Percentiles rank a stretch among this genome's conserved stretches.
phyloP scores from a whole-genome alignment of 2,329 filamentous ascomycete species.

The Cladosporium velox region DNA sequence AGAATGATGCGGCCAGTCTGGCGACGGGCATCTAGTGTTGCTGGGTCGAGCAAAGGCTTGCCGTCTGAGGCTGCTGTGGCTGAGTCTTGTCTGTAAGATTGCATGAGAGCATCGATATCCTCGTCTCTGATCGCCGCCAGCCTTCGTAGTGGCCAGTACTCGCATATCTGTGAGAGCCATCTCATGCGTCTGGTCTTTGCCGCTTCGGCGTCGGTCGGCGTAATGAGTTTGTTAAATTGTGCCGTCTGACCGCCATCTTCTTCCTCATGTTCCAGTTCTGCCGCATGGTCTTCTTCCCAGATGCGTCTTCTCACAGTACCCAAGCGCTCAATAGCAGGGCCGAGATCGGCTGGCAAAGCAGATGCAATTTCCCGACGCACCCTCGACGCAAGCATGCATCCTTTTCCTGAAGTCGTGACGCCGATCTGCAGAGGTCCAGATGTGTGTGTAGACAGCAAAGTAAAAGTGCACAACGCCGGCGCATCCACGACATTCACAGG shows the following conservation, averaged over 20 bases:
- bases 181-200: conserved; percentile 80
- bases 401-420: conserved; percentile 90
- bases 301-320: conserved; percentile 72
- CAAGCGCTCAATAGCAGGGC: conserved; percentile 73
- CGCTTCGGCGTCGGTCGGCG: conserved; percentile 70
- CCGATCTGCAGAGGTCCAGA: conserved; percentile 93
- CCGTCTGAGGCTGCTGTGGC: conserved; percentile 32
- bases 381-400: conserved; percentile 88
- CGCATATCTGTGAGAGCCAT: conserved; percentile 94
- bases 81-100: conserved; percentile 61
- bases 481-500: conserved; percentile 92
- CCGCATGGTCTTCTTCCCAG: conserved; percentile 70
- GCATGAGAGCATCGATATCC: conserved; percentile 76
- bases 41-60: conserved; percentile 32
- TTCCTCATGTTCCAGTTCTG: conserved; percentile 51
- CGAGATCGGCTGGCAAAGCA: conserved; percentile 73
- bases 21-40: conserved; percentile 34
- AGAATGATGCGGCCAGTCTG: conserved; percentile 73
- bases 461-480: conserved; percentile 83
- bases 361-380: conserved; percentile 86
- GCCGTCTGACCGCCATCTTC: conserved; percentile 74
- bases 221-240: conserved; percentile 80
- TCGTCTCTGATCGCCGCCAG: conserved; percentile 77
- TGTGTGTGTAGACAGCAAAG: conserved; percentile 81
- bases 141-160: conserved; percentile 92